Evolutionary conservation across 257 asterid genomes (phyloP), one percentile per base, ranked within the genome.

Genomic region (Solanum okadae): DNA sequence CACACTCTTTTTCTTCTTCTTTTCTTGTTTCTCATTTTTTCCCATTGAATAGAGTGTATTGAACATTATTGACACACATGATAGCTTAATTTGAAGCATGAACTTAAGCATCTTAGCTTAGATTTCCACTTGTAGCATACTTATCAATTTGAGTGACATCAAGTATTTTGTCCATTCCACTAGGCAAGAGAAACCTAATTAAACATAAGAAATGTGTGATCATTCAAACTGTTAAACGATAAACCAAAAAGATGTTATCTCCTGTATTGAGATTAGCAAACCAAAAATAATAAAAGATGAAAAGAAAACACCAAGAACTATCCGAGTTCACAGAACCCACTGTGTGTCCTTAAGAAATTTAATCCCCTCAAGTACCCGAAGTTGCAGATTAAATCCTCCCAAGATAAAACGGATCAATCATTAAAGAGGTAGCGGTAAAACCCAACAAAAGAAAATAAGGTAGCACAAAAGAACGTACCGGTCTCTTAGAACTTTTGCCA

Each of bases 131-230:
- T 59, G 34, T 84, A 13, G 93, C 93, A 77, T 88, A 94, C 77
- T 88, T 87, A 86, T 96, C 94, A 86, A 96, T 92, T 88, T 94
- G 92, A 85, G 93, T 91, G 86, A 92, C 91, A 89, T 96, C 98
- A 3, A 96, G 95, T 68, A 91, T 78, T 89, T 89, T 89, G 67
- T 93, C 93, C 91, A 94, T 73, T 20, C 95, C 96, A 78, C 96
- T 91, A 2, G 92, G 88, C 42, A 84, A 23, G 49, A 96, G 95
- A 90, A 96, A 95, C 97, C 99, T 96, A 15, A 27, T 18, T 25
- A 59, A 84, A 49, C 34, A 67, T n/a, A 72, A 38, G 13, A 42
- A 84, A 16, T 29, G 6, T 52, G 37, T 49, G 37, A 82, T 29
- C 44, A 82, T 16, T 52, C 7, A 67, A 23, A 56, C 8, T 10